A percentile compares a stretch with the other conserved stretches of the same genome.
Conservation (phyloP, 306 rosid species). For the Dalbergia cultrata region DNA sequence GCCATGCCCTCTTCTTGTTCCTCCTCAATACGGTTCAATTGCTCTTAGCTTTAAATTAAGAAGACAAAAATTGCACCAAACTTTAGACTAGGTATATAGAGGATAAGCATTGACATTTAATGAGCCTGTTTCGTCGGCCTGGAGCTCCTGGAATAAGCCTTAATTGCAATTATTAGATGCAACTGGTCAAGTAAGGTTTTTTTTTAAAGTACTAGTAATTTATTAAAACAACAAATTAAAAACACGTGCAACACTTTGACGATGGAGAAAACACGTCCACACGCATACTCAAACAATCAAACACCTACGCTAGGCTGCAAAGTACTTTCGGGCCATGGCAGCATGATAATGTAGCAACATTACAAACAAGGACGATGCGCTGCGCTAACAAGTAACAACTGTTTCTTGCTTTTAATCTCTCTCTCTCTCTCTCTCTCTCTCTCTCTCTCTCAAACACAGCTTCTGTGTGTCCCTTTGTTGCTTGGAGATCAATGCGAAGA, state of each 20-base stretch:
- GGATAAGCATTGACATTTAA: conserved; percentile 35
- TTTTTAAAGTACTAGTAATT: background rate
- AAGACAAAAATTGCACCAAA: background rate
- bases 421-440: background rate
- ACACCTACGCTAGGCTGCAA: background rate
- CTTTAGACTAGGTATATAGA: background rate
- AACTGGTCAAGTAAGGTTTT: background rate
- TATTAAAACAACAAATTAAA: background rate
- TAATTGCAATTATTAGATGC: background rate
- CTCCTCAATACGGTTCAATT: conserved; percentile 1
- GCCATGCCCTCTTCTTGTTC: background rate
- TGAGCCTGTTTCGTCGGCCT: background rate
- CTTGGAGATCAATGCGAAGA: conserved; percentile 59
- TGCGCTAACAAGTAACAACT: conserved; percentile 25
- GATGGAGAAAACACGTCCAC: background rate
- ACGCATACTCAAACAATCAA: background rate
- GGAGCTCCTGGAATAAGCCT: background rate
- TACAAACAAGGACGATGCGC: conserved; percentile 42
- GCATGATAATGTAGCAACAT: conserved; percentile 37
- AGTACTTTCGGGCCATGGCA: conserved; percentile 21
- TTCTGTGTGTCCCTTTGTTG: conserved; percentile 41
- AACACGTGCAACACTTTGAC: conserved; percentile 30
- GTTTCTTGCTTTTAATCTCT: conserved; percentile 22
- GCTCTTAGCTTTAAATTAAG: background rate
- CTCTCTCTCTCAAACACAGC: background rate